Evolutionary conservation across 2,329 filamentous ascomycete species (phyloP).

Genomic region (Penicillium hesseltinei): DNA sequence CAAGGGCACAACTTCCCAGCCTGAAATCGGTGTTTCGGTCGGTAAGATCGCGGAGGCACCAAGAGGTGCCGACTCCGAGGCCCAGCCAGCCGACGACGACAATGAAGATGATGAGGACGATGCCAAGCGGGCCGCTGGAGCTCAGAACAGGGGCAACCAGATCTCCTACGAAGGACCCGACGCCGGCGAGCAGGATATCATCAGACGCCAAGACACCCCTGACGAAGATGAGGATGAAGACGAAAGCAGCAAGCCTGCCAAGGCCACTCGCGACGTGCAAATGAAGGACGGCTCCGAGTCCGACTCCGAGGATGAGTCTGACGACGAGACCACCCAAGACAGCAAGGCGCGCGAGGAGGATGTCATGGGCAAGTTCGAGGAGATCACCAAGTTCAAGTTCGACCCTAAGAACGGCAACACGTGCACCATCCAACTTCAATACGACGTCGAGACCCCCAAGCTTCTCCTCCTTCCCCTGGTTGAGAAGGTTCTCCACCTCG

Average conservation of each 20-base stretch:
- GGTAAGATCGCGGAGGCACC: conserved; percentile 55
- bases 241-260: conserved; percentile 40
- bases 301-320: conserved; percentile 43
- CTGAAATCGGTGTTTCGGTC: conserved; percentile 67
- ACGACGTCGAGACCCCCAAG: conserved; percentile 77
- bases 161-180: conserved; percentile 91
- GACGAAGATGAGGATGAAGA: conserved; percentile 55
- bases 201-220: conserved; percentile 61
- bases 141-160: conserved; percentile 71
- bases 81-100: conserved; percentile 65
- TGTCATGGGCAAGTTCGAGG: conserved; percentile 61
- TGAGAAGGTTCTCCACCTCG: conserved; percentile 72
- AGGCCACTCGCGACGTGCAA: conserved; percentile 35
- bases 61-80: conserved; percentile 49
- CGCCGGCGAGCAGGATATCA: conserved; percentile 79
- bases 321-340: conserved; percentile 40
- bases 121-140: conserved; percentile 59
- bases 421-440: conserved; percentile 80
- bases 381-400: conserved; percentile 76
- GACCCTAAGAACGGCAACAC: conserved; percentile 70
- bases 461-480: conserved; percentile 90
- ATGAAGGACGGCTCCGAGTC: conserved; percentile 32
- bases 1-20: conserved; percentile 66
- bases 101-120: conserved; percentile 77
- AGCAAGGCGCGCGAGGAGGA: conserved; percentile 59